Percentiles rank a stretch among this genome's conserved stretches.
phyloP scores from a whole-genome alignment of 2,329 filamentous ascomycete species.

The Stagonosporopsis vannaccii region DNA sequence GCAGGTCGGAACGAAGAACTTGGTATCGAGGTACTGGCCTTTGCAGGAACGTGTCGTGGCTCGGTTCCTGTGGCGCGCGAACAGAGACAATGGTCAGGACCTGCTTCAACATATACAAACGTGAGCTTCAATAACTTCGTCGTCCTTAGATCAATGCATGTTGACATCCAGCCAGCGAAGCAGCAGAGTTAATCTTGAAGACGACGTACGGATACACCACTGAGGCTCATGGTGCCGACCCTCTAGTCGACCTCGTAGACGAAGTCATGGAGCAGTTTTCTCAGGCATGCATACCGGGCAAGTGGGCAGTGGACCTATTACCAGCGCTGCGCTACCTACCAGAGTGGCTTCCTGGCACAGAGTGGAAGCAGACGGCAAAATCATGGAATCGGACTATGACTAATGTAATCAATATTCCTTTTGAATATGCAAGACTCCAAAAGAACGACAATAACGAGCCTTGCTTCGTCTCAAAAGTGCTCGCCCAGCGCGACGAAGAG shows the following conservation, averaged over 20 bases:
- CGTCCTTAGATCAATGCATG: background rate
- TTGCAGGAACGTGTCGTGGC: constrained; percentile 56
- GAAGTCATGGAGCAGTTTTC: constrained; percentile 52
- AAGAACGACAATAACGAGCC: constrained; percentile 27
- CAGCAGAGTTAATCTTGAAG: constrained; percentile 37
- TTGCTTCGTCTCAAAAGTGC: constrained; percentile 51
- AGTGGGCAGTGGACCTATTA: constrained; percentile 57
- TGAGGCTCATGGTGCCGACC: constrained; percentile 50
- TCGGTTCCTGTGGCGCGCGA: constrained; percentile 54
- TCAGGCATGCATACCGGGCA: constrained; percentile 51
- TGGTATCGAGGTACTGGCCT: constrained; percentile 50
- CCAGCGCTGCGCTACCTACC: constrained; percentile 54
- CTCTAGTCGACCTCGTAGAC: constrained; percentile 54
- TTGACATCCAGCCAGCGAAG: constrained; percentile 22
- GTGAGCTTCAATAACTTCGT: constrained; percentile 29
- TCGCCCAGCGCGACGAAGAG: constrained; percentile 22
- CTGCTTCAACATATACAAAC: constrained; percentile 52
- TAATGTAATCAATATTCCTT: constrained; percentile 46
- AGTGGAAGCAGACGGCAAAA: constrained; percentile 22
- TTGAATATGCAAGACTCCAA: constrained; percentile 51
- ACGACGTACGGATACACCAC: constrained; percentile 54
- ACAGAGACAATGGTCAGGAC: constrained; percentile 50
- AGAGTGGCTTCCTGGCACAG: constrained; percentile 55
- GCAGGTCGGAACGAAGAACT: constrained; percentile 55
- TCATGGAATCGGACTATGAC: constrained; percentile 30